Evolutionary conservation across 2,329 filamentous ascomycete genomes (phyloP).

Genomic region (Emericellopsis atlantica): DNA sequence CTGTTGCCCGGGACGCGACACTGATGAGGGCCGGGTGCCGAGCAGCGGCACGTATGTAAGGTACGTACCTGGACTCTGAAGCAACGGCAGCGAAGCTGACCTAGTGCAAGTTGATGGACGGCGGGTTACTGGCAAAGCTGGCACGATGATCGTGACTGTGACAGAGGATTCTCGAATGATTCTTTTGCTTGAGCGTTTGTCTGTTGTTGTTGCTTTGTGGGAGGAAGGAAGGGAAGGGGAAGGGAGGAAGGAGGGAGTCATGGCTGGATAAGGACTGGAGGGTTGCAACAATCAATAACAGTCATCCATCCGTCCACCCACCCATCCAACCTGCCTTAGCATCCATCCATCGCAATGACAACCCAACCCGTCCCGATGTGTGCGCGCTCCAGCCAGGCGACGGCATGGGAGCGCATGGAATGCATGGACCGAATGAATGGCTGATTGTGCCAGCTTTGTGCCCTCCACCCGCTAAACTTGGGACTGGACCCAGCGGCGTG

Average conservation of each 20-base stretch:
- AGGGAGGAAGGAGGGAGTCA: conserved; percentile 22
- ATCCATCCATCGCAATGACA: neutral
- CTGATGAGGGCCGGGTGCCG: too few species aligned
- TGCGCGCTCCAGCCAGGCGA: neutral
- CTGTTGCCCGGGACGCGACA: too few species aligned
- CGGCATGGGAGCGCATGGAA: neutral
- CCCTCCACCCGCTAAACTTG: neutral
- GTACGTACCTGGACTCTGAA: neutral
- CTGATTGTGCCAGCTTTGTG: neutral
- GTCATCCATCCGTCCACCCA: conserved; percentile 1
- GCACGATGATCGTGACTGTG: conserved; percentile 47
- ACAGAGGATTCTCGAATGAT: conserved; percentile 43
- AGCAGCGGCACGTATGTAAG: neutral
- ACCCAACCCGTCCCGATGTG: neutral
- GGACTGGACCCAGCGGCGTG: too few species aligned
- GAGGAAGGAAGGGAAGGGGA: conserved; percentile 20
- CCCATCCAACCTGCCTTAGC: too few species aligned
- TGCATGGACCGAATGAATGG: neutral
- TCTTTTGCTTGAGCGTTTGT: conserved; percentile 33
- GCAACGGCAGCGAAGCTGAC: neutral
- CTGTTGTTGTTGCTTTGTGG: conserved; percentile 37
- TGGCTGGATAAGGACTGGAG: conserved; percentile 8
- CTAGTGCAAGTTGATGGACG: conserved; percentile 15
- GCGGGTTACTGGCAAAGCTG: conserved; percentile 24
- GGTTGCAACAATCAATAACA: conserved; percentile 3